phyloP scores from a whole-genome alignment of 306 rosid genomes.

The Prunus fruticosa region DNA sequence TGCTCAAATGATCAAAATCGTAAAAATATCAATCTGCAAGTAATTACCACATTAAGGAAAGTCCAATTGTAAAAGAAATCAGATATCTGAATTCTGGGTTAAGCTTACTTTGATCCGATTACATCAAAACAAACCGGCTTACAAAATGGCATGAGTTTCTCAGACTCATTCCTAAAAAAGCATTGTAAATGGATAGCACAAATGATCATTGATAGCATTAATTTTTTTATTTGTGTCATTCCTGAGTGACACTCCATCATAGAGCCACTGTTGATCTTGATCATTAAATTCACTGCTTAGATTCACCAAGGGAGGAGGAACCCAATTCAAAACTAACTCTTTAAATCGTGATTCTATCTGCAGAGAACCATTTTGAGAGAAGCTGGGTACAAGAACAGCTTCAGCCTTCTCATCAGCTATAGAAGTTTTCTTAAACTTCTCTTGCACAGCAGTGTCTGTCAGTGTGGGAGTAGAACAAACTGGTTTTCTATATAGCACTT shows the following conservation, averaged over 20 bases:
- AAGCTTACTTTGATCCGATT: neutral
- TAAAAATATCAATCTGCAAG: neutral
- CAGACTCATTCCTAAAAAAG: neutral
- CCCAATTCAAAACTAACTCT: conserved; percentile 2
- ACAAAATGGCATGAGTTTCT: neutral
- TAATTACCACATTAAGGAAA: neutral
- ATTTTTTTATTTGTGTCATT: neutral
- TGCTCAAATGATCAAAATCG: no score
- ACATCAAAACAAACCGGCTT: neutral
- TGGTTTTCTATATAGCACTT: neutral
- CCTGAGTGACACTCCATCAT: neutral
- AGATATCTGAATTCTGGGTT: neutral
- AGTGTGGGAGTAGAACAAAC: neutral
- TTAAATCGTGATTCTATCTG: neutral
- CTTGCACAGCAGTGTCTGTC: neutral
- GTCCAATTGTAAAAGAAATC: neutral
- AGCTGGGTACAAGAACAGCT: neutral
- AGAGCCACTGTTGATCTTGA: conserved; percentile 9
- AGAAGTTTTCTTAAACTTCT: neutral
- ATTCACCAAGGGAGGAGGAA: neutral
- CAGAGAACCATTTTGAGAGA: neutral
- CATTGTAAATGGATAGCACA: neutral
- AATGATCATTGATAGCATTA: neutral
- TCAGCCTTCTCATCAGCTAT: neutral
- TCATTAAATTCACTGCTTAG: neutral